A percentile compares a stretch with the other conserved stretches of the same genome.
phyloP scores from a whole-genome alignment of 2,329 filamentous ascomycete species.

The Karstenula rhodostoma region DNA sequence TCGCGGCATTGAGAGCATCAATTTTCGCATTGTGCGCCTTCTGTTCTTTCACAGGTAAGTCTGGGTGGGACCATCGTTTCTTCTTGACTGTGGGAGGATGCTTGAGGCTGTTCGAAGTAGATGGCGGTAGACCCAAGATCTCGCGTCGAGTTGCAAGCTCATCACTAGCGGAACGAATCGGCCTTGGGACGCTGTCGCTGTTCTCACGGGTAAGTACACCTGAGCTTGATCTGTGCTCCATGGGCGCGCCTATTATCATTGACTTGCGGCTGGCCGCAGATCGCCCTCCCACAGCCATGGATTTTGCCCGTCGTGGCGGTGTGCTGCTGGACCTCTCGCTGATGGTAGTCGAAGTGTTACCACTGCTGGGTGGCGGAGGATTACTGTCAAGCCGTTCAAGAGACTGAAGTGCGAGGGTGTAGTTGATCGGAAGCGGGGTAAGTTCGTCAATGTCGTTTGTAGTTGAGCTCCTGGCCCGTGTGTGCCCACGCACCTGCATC shows the following conservation, averaged over 20 bases:
- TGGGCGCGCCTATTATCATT: constrained; percentile 30
- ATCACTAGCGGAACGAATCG: constrained; percentile 40
- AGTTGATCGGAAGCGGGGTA: constrained; percentile 50
- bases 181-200: constrained; percentile 26
- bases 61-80: constrained; percentile 52
- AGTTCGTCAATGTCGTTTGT: constrained; percentile 45
- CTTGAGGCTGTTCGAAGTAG: constrained; percentile 39
- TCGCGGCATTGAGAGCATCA: constrained; percentile 34
- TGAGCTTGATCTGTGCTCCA: constrained; percentile 36
- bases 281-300: constrained; percentile 41
- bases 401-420: constrained; percentile 48
- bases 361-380: constrained; percentile 28
- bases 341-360: constrained; percentile 29
- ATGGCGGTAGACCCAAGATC: constrained; percentile 35
- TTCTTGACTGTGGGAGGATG: constrained; percentile 44
- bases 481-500: constrained; percentile 26
- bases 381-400: constrained; percentile 31
- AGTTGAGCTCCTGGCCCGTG: constrained; percentile 42
- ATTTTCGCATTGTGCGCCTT: constrained; percentile 45
- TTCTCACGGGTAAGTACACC: constrained; percentile 32
- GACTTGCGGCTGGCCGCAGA: constrained; percentile 37
- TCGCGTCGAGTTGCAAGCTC: constrained; percentile 38
- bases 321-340: constrained; percentile 27
- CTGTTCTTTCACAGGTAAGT: constrained; percentile 50
- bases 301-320: constrained; percentile 35